Evolutionary conservation across 1,284 basidiomycete genomes (phyloP).

Genomic region (Sanghuangporus sanghuang): DNA sequence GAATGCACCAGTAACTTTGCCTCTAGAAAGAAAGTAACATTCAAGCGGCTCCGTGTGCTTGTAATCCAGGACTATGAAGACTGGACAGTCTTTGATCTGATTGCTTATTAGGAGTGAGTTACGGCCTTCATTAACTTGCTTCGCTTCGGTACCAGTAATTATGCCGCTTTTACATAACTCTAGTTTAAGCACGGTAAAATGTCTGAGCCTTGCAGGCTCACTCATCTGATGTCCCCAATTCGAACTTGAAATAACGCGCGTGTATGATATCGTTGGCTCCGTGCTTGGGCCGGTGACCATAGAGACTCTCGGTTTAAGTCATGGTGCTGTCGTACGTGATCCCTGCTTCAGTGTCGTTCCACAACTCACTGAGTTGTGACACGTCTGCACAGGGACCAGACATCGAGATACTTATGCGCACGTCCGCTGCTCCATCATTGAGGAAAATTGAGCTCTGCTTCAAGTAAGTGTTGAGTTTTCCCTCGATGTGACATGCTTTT

Average conservation of each 20-base stretch:
- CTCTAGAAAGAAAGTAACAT: neutral
- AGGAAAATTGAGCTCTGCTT: slow-evolving; percentile 1
- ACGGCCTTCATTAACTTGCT: no score
- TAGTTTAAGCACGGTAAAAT: neutral
- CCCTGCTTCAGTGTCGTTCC: neutral
- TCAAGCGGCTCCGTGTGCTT: neutral
- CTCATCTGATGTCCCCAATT: neutral
- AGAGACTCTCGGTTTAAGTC: neutral
- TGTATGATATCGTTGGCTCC: neutral
- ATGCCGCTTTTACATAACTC: neutral
- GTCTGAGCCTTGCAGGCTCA: neutral
- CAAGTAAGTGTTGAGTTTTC: neutral
- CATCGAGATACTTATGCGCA: neutral
- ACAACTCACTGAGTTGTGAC: neutral
- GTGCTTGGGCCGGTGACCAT: neutral
- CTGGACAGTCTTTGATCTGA: neutral
- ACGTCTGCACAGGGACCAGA: neutral
- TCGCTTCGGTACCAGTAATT: no score
- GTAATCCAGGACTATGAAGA: slow-evolving; percentile 4
- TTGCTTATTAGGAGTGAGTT: slow-evolving; percentile 1
- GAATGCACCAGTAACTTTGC: neutral
- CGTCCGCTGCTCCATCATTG: neutral
- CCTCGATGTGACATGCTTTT: neutral
- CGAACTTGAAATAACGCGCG: neutral
- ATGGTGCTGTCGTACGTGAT: neutral